Base-by-base conservation (phyloP, 1,139 yeast species). In the Yamadazyma blattariae region DNA sequence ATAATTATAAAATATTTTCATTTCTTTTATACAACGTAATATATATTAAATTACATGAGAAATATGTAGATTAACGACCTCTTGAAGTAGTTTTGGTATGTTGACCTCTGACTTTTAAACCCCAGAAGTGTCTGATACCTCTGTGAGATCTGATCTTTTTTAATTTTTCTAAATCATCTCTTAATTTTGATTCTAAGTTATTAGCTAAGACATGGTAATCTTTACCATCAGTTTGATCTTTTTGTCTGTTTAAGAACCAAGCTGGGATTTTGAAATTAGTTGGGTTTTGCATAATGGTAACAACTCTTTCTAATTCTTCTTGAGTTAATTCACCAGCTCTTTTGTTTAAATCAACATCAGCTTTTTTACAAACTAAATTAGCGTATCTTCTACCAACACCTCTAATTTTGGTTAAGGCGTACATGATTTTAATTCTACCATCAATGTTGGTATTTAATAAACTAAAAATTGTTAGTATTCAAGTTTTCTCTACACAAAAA, bases 321-420 rank as follows among this genome's bases (percentile, higher is more conserved):
- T 92, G 98, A 73, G 98, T 90, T 73, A 92, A 88, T 78, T 92
- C 98, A 86, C 99, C 99, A 63, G 99, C 99, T 79, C 99, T 88
- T 86, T 92, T 92, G 76, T 77, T 67, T 74, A 92, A 84, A 71
- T 88, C 95, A 69, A 92, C 95, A 81, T 92, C 99, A 64, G 99
- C 99, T 84, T 90, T 94, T 87, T 94, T 94, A 82, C 97, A 94
- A 69, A 92, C 96, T 79, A 94, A 82, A 92, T 92, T 94, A 76
- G 98, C 82, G 87, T 92, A 94, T 81, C 99, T 95, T 78, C 97
- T 95, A 79, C 98, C 98, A 68, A 94, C 97, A 88, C 99, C 99
- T 82, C 96, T 87, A 69, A 94, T 94, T 78, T 90, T 87, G 83
- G 98, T 90, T 79, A 94, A 82, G 74, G 99, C 99, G 87, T 89